Base-by-base conservation (phyloP, 2,329 filamentous ascomycete species). In the Pseudogymnoascus sp. region DNA sequence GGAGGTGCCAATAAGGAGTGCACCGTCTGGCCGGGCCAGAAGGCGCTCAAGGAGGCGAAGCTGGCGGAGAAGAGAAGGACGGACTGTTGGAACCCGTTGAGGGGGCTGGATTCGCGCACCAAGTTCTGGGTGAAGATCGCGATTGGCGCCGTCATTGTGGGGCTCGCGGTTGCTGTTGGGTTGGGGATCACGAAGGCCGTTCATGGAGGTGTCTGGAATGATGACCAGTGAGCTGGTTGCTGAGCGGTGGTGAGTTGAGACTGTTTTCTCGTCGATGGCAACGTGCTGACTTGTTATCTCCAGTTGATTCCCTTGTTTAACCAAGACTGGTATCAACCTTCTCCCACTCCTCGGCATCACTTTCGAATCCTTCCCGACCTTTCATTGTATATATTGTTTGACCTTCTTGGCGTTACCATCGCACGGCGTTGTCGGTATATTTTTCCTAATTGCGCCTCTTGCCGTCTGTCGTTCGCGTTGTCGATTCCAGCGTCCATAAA, bases 141-240 rank as follows among this genome's bases (percentile, higher is more conserved):
- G 45, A 79, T 85, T 58, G 76, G 76, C 2, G 65, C 83, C 4
- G 70, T 85, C 27, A 75, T 85, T 18, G 69, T 85, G 4, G 81
- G 81, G 59, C 71, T 80, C 59, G 82, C 80, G 12, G 77, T 85
- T 8, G 81, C 76, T 45, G 69, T 87, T 21, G 84, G 84, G 21
- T 77, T 87, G 52, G 84, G 84, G 58, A 76, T 87, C 66, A 85
- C 82, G 76, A 86, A 83, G 72, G 79, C 82, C 2, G 75, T 86
- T 1, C 79, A 80, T 10, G 83, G 83, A n/a, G 77, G 78, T 13
- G 82, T 86, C 66, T 86, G 83, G 83, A 73, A 75, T 25, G 58
- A 65, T 1, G 10, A 37, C 31, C 15, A 6, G 25, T 52, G 13
- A 31, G 42, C 4, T 3, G 10, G 21, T 52, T 31, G 6, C 13